Conservation (phyloP, 2,329 filamentous ascomycete genomes). For the Fusarium oligoseptatum region DNA sequence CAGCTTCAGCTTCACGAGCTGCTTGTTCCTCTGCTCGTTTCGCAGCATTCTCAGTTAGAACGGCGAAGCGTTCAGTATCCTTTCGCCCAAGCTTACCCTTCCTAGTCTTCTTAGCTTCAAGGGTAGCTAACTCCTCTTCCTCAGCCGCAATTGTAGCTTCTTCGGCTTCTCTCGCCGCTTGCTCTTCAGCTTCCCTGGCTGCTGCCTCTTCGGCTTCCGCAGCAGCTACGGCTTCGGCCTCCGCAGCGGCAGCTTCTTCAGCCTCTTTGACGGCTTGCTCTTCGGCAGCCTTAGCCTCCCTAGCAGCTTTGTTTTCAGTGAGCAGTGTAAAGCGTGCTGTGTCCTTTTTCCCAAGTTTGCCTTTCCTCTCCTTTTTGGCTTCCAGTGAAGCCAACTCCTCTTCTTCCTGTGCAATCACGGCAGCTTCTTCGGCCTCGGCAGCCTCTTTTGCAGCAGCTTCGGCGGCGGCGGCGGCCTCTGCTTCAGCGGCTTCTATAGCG, state of each 20-base stretch:
- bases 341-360: slow-evolving; percentile 42
- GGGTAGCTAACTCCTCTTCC: slow-evolving; percentile 58
- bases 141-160: slow-evolving; percentile 36
- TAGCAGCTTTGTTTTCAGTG: slow-evolving; percentile 31
- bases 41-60: slow-evolving; percentile 32
- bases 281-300: slow-evolving; percentile 48
- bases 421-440: slow-evolving; percentile 29
- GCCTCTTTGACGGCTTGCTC: slow-evolving; percentile 49
- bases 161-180: slow-evolving; percentile 40
- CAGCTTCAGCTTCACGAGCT: slow-evolving; percentile 37
- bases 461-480: slow-evolving; percentile 18
- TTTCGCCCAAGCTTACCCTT: slow-evolving; percentile 49
- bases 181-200: slow-evolving; percentile 33
- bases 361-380: slow-evolving; percentile 41
- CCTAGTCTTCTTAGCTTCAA: slow-evolving; percentile 54
- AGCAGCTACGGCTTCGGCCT: slow-evolving; percentile 46
- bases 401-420: slow-evolving; percentile 31
- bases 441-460: slow-evolving; percentile 36
- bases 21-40: slow-evolving; percentile 35
- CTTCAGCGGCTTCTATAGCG: slow-evolving; percentile 14
- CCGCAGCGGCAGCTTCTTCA: slow-evolving; percentile 44
- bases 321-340: slow-evolving; percentile 34
- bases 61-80: slow-evolving; percentile 40
- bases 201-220: slow-evolving; percentile 35
- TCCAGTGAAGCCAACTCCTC: slow-evolving; percentile 37